phyloP scores from a whole-genome alignment of 208 protist species.

The Crithidia sp. region DNA sequence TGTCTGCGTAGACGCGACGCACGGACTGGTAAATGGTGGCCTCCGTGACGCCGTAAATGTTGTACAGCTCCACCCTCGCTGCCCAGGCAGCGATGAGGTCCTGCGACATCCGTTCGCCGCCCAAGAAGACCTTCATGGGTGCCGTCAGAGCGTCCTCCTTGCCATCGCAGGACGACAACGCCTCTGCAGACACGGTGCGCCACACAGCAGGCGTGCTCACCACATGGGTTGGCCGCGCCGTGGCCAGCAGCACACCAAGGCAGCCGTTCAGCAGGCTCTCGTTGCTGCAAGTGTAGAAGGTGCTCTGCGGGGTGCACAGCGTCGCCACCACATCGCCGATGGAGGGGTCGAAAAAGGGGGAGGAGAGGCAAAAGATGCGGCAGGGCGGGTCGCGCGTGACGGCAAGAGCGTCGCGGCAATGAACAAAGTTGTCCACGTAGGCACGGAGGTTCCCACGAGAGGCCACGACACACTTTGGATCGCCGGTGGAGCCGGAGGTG shows the following conservation, averaged over 20 bases:
- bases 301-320: constrained; percentile 35
- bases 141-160: neutral
- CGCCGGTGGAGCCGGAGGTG: constrained; percentile 67
- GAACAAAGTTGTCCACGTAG: constrained; percentile 47
- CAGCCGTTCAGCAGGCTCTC: constrained; percentile 32
- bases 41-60: constrained; percentile 76
- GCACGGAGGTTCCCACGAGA: constrained; percentile 48
- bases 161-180: neutral
- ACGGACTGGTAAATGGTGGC: constrained; percentile 67
- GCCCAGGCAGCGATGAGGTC: constrained; percentile 43
- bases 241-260: constrained; percentile 20
- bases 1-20: constrained; percentile 24
- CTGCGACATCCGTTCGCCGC: constrained; percentile 55
- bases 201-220: constrained; percentile 59
- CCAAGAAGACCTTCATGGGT: constrained; percentile 50
- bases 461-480: constrained; percentile 57
- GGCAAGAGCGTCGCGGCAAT: constrained; percentile 30
- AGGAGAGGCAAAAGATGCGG: constrained; percentile 52
- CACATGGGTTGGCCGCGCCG: constrained; percentile 46
- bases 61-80: constrained; percentile 44
- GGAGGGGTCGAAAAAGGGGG: constrained; percentile 67
- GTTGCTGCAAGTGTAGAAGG: constrained; percentile 32
- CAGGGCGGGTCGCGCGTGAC: neutral
- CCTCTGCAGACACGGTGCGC: constrained; percentile 14
- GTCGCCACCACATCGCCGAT: constrained; percentile 54